Conservation (phyloP, 306 rosid species). For the Trichosanthes cucumerina region DNA sequence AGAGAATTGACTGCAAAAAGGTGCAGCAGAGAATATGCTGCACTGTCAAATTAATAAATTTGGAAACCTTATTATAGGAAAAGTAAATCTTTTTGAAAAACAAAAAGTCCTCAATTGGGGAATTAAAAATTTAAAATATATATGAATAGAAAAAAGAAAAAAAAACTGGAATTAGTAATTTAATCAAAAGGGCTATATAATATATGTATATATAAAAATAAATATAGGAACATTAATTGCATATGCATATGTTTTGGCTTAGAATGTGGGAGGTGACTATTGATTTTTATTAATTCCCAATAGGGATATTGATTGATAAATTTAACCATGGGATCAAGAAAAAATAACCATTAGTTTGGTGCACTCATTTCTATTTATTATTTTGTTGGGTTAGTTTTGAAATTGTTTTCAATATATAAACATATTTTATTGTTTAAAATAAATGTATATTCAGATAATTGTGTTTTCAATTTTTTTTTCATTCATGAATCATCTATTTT, state of each 20-base stretch:
- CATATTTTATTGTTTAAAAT: too few relatives aligned
- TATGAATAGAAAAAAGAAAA: not conserved
- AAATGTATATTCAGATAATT: too few relatives aligned
- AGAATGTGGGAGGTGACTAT: not conserved
- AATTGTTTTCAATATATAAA: not conserved
- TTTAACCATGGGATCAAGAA: too few relatives aligned
- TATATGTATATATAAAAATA: not conserved
- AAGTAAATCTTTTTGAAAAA: not conserved
- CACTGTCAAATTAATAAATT: constrained; percentile 13
- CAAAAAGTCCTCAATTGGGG: not conserved
- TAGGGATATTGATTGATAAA: not conserved
- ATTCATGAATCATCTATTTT: too few relatives aligned
- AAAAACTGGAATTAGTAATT: not conserved
- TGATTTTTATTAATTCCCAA: not conserved
- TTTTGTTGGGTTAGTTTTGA: not conserved
- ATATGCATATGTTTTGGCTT: not conserved
- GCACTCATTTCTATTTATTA: too few relatives aligned
- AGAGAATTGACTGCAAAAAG: not conserved
- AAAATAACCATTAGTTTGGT: too few relatives aligned
- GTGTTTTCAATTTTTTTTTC: too few relatives aligned
- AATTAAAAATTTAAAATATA: not conserved
- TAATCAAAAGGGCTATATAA: not conserved
- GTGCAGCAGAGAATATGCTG: constrained; percentile 8
- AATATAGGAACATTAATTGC: not conserved
- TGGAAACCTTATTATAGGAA: not conserved